Evolutionary conservation across 2,329 filamentous ascomycete species (phyloP).

Genomic region (Zymoseptoria passerinii): DNA sequence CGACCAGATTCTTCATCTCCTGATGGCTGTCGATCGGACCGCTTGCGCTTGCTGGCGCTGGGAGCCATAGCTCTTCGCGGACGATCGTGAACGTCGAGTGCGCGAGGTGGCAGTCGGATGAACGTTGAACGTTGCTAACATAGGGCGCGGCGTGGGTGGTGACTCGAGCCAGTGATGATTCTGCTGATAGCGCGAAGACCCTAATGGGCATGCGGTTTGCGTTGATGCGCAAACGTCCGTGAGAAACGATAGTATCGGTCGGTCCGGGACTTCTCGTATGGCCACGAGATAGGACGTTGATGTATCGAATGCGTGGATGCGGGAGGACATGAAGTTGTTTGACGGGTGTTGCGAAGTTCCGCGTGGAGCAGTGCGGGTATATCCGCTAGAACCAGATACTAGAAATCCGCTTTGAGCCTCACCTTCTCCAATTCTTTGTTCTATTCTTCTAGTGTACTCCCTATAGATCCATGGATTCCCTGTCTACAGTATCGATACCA

Average conservation of each 20-base stretch:
- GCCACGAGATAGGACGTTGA: background rate
- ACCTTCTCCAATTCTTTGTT: no score
- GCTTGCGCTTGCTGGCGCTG: constrained; percentile 47
- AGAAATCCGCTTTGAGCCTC: background rate
- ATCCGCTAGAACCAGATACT: no score
- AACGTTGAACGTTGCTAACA: background rate
- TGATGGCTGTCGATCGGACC: constrained; percentile 38
- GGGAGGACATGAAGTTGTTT: background rate
- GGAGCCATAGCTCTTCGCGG: constrained; percentile 21
- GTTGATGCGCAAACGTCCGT: background rate
- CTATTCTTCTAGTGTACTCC: no score
- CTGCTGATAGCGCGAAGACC: background rate
- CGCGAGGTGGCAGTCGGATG: background rate
- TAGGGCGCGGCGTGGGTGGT: background rate
- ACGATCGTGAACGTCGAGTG: background rate
- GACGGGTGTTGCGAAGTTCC: background rate
- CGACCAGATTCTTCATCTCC: constrained; percentile 36
- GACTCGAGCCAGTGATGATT: background rate
- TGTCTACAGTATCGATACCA: no score
- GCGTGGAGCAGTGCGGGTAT: no score
- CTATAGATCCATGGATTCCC: no score
- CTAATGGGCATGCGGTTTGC: background rate
- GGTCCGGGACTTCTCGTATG: background rate
- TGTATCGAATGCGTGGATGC: background rate
- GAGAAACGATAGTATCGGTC: background rate